These are phyloP conservation scores for Cordyceps tenuipes DNA, from an alignment of 2,329 filamentous ascomycete species.

Conservation along the genomic window DNA sequence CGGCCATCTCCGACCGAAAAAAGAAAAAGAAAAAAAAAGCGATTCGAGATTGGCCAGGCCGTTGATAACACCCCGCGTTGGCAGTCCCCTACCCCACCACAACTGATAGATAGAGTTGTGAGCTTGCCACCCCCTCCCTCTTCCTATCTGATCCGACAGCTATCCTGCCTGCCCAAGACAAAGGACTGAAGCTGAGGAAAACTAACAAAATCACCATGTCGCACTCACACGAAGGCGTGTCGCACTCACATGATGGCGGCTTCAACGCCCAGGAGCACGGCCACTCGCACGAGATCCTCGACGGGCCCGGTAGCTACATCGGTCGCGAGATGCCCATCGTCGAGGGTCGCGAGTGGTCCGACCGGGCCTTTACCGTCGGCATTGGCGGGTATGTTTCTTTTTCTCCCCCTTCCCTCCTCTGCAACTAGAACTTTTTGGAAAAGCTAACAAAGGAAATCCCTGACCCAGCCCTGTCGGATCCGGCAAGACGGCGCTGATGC, in stretches of 20 bases:
- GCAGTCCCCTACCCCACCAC: not conserved
- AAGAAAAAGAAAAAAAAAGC: not conserved
- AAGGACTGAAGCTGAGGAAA: not conserved
- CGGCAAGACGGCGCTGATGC: constrained; percentile 95
- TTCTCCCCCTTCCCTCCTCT: too few species aligned
- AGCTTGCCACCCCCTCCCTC: not conserved
- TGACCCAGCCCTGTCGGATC: constrained; percentile 81
- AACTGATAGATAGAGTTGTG: not conserved
- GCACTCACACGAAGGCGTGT: constrained; percentile 46
- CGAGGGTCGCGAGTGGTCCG: constrained; percentile 78
- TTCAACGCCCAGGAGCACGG: constrained; percentile 65
- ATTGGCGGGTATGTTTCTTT: constrained; percentile 80
- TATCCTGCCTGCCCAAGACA: not conserved
- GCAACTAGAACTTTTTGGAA: not conserved
- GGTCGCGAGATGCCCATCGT: constrained; percentile 89
- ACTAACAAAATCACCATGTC: not conserved
- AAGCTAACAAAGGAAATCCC: not conserved
- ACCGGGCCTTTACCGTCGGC: constrained; percentile 91
- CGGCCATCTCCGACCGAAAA: not conserved
- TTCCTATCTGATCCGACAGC: not conserved
- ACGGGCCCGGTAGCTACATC: constrained; percentile 84
- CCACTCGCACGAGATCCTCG: constrained; percentile 91
- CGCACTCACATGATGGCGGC: constrained; percentile 52
- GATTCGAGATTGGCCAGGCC: not conserved
- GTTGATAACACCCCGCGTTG: constrained; percentile 4